phyloP scores from a whole-genome alignment of 768 basidiomycete genomes.

The Pisolithus sp. region DNA sequence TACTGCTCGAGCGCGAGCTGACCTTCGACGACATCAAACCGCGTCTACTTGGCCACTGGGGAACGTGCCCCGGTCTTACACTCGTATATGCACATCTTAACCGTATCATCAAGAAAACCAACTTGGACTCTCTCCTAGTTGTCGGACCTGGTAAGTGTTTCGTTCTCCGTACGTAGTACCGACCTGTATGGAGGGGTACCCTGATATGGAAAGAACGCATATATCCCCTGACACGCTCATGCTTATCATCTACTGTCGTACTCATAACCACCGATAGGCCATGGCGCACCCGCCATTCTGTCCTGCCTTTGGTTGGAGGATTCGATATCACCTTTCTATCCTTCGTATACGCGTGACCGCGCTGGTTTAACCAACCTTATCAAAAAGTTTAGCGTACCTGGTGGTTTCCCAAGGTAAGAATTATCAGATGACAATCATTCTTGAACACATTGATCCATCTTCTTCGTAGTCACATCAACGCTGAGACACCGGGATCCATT shows the following conservation, averaged over 20 bases:
- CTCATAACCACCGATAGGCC: slow-evolving; percentile 35
- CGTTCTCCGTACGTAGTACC: too few species aligned
- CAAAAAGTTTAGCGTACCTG: slow-evolving; percentile 70
- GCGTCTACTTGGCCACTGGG: slow-evolving; percentile 80
- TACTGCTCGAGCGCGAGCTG: slow-evolving; percentile 55
- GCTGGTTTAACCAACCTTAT: slow-evolving; percentile 63
- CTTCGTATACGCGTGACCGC: slow-evolving; percentile 49
- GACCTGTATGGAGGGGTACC: too few species aligned
- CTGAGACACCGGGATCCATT: slow-evolving; percentile 82
- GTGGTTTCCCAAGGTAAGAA: slow-evolving; percentile 71
- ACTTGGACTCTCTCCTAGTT: slow-evolving; percentile 63
- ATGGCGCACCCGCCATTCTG: slow-evolving; percentile 85
- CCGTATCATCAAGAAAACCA: slow-evolving; percentile 52
- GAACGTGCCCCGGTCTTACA: slow-evolving; percentile 72
- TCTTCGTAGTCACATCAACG: slow-evolving; percentile 58
- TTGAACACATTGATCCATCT: neutral
- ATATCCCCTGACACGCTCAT: too few species aligned
- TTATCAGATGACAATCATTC: neutral
- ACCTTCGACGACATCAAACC: slow-evolving; percentile 70
- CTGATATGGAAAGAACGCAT: too few species aligned
- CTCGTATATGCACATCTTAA: slow-evolving; percentile 71
- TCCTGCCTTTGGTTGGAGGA: slow-evolving; percentile 84
- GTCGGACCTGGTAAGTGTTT: slow-evolving; percentile 60
- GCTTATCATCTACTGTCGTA: neutral
- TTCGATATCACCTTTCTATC: slow-evolving; percentile 53